A percentile compares a stretch with the other conserved stretches of the same genome.
These are phyloP conservation scores for Boletus sp. DNA, from an alignment of 1,284 basidiomycete species.

Conservation along the genomic window DNA sequence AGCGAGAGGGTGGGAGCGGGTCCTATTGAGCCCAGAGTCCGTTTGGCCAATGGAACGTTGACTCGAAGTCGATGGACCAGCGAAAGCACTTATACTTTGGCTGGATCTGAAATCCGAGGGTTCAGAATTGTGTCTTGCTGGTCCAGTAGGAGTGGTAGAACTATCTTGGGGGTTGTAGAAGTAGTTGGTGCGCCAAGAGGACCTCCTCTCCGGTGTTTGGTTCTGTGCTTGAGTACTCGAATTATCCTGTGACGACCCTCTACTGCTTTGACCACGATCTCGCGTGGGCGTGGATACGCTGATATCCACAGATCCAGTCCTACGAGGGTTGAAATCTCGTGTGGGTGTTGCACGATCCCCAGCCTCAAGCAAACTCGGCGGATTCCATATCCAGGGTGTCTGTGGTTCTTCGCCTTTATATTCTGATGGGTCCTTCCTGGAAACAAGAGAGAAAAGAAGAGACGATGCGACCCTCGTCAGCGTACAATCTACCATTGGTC, in stretches of 20 bases:
- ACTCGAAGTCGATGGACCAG: constrained; percentile 17
- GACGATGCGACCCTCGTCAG: constrained; percentile 5
- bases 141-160: constrained; percentile 8
- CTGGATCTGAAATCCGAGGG: constrained; percentile 15
- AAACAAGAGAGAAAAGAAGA: constrained; percentile 9
- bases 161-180: constrained; percentile 21
- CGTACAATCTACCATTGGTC: constrained; percentile 2
- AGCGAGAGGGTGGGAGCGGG: constrained; percentile 22
- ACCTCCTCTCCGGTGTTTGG: constrained; percentile 25
- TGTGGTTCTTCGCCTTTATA: constrained; percentile 31
- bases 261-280: constrained; percentile 20
- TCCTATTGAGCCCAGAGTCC: constrained; percentile 17
- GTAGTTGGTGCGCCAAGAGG: constrained; percentile 15
- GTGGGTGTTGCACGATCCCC: constrained; percentile 31
- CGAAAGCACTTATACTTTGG: constrained; percentile 5
- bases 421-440: constrained; percentile 36
- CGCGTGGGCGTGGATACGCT: constrained; percentile 18
- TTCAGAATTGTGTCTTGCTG: constrained; percentile 27
- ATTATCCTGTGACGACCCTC: constrained; percentile 15
- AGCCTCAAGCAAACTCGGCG: constrained; percentile 31
- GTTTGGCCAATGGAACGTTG: constrained; percentile 17
- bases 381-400: constrained; percentile 47
- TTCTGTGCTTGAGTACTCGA: constrained; percentile 12
- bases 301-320: constrained; percentile 22
- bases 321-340: constrained; percentile 32